Evolutionary conservation across 805 yeast species (phyloP).

Genomic region (Cyberlindnera samutprakarnensis): DNA sequence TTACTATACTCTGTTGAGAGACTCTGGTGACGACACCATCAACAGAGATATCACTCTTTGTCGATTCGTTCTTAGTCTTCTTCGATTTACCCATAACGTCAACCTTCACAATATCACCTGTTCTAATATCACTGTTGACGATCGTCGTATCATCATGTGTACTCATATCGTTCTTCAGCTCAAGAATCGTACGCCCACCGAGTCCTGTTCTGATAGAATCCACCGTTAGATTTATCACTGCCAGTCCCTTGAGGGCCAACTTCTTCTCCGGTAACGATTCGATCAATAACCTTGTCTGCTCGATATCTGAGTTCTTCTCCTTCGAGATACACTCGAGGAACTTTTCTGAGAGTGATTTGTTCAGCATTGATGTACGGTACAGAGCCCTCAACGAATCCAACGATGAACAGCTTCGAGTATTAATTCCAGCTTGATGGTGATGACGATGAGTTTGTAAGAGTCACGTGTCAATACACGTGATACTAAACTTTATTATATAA

Average conservation of each 20-base stretch:
- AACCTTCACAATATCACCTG: constrained; percentile 72
- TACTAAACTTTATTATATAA: no score
- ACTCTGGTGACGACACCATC: constrained; percentile 65
- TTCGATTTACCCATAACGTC: constrained; percentile 29
- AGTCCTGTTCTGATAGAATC: constrained; percentile 66
- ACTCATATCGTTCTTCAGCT: constrained; percentile 49
- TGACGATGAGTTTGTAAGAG: no score
- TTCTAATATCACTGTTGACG: constrained; percentile 46
- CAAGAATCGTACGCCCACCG: constrained; percentile 68
- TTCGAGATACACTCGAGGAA: constrained; percentile 14
- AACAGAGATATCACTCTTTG: constrained; percentile 23
- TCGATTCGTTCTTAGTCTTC: constrained; percentile 11
- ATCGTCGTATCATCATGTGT: constrained; percentile 27
- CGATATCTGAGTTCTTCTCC: constrained; percentile 17
- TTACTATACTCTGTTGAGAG: constrained; percentile 36
- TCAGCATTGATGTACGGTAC: no score
- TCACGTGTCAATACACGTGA: no score
- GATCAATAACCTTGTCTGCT: constrained; percentile 29
- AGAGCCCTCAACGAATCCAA: no score
- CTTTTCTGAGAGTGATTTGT: constrained; percentile 10
- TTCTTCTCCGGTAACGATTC: constrained; percentile 49
- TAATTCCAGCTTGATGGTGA: no score
- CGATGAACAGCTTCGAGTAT: no score
- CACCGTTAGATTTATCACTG: constrained; percentile 57
- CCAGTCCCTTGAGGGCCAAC: constrained; percentile 67